Base-by-base conservation (phyloP, 108 stramenopile species). In the Nitzschia sp. region DNA sequence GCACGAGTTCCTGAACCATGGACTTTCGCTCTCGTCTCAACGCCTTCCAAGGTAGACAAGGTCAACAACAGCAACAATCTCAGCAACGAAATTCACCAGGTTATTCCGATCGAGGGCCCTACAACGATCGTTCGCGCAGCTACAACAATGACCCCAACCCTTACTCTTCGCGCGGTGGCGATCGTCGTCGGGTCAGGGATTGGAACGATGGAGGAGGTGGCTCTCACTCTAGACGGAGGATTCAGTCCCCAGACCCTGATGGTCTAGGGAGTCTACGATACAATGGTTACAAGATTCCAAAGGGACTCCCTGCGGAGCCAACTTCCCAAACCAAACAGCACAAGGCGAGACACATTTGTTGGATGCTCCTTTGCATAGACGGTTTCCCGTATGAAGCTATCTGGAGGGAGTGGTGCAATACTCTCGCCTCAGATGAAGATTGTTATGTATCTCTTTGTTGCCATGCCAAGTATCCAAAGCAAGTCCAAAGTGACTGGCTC, bases 381-480 rank as follows among this genome's bases (percentile, higher is more conserved):
- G 88, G 86, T 55, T 59, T 94, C 40, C 90, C 90, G 12, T 86
- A 84, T 65, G 90, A 91, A 60, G 80, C 88, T 39, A 83, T 94
- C 41, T 94, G 93, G 90, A 85, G 72, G 63, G 84, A 68, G 19
- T 94, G 85, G 84, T 59, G 79, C n/a, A 59, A 71, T 17, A 68
- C 66, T 11, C 10, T 68, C 17, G 9, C 38, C 53, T 38, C 65
- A 24, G 40, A 58, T 14, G 57, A 69, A 19, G 57, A 75, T 2
- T 72, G 57, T 51, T 51, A 65, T 19, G 78, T 94, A 14, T 89
- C 87, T 44, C 41, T 94, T 20, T 39, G 91, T 8, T 81, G 81
- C 64, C 93, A 94, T 67, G 90, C 93, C 69, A 94, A 94, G 65
- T 87, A 57, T 74, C 93, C 93, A 7, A 60, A 89, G 53, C 76